These are phyloP conservation scores for Fusarium duplospermum DNA, from an alignment of 2,329 filamentous ascomycete genomes.

Conservation along the genomic window DNA sequence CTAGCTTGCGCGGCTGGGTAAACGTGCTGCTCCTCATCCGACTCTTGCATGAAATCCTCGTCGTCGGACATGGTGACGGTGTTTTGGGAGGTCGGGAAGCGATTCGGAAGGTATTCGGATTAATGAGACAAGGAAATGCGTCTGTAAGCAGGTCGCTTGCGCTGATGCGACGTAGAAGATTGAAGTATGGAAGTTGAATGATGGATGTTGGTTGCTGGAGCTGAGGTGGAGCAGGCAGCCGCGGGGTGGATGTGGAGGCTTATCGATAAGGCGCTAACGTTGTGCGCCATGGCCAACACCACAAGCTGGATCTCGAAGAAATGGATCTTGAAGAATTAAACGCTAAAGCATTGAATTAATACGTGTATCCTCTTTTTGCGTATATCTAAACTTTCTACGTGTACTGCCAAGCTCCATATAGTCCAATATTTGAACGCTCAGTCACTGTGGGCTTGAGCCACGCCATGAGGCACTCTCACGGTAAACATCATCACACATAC, in stretches of 20 bases:
- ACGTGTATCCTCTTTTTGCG: not conserved
- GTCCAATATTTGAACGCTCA: not conserved
- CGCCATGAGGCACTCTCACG: conserved; percentile 41
- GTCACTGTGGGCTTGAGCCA: conserved; percentile 31
- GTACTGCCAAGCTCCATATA: not conserved
- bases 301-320: not conserved
- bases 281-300: not conserved
- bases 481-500: conserved; percentile 47
- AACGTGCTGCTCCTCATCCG: conserved; percentile 58
- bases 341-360: not conserved
- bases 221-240: conserved; percentile 40
- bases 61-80: conserved; percentile 61
- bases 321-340: not conserved
- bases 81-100: not conserved
- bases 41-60: conserved; percentile 62
- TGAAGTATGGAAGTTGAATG: conserved; percentile 3
- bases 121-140: not conserved
- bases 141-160: not conserved
- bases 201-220: conserved; percentile 18
- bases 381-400: not conserved
- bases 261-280: conserved; percentile 36
- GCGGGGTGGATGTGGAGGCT: conserved; percentile 32
- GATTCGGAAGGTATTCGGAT: not conserved
- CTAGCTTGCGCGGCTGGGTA: conserved; percentile 6
- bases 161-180: not conserved